Conservation (phyloP, 768 basidiomycete species). For the Dioszegia aurantiaca region DNA sequence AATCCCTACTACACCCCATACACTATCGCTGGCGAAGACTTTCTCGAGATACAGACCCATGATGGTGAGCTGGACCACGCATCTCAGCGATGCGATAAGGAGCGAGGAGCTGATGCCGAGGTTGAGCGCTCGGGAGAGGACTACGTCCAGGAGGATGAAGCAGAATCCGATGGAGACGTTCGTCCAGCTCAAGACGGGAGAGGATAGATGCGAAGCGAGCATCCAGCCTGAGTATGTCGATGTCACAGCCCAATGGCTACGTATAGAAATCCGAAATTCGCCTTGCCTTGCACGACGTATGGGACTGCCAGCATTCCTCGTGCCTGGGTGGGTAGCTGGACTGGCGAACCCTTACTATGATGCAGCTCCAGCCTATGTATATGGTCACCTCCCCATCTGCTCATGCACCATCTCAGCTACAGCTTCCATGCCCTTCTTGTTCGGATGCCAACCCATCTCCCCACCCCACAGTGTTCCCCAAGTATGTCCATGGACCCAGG, state of each 20-base stretch:
- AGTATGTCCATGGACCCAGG: neutral
- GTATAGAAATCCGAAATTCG: no score
- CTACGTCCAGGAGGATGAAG: conserved; percentile 71
- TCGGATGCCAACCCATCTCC: conserved; percentile 8
- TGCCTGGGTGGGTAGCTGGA: neutral
- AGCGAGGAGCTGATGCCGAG: conserved; percentile 70
- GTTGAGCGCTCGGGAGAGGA: conserved; percentile 63
- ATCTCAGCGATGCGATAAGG: conserved; percentile 67
- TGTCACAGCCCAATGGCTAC: no score
- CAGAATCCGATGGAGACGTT: conserved; percentile 72
- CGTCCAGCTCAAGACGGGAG: conserved; percentile 60
- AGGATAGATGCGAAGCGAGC: conserved; percentile 3
- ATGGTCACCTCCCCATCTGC: neutral
- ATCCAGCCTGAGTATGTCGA: no score
- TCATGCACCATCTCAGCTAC: conserved; percentile 1
- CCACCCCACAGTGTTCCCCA: neutral
- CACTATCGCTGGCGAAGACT: conserved; percentile 72
- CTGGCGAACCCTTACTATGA: no score
- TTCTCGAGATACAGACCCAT: conserved; percentile 68
- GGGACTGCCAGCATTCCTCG: no score
- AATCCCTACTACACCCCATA: conserved; percentile 72
- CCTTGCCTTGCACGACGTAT: no score
- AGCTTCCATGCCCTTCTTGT: conserved; percentile 9
- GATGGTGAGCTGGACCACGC: conserved; percentile 71
- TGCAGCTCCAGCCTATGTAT: neutral